Percentiles rank a stretch among this genome's conserved stretches.
These are phyloP conservation scores for Lodderomyces margitis DNA, from an alignment of 1,139 yeast species.

Conservation along the genomic window DNA sequence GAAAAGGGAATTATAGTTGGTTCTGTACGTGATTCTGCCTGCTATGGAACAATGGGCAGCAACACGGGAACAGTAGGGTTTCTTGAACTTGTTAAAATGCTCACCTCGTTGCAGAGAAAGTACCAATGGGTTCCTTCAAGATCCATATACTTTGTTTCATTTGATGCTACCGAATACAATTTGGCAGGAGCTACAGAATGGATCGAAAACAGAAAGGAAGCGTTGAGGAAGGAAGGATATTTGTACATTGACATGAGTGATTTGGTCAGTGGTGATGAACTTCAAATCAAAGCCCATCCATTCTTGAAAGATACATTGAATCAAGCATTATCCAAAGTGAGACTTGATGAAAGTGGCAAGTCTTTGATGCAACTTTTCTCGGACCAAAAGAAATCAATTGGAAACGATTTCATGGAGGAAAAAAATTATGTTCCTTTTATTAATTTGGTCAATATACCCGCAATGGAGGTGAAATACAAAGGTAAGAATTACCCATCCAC, in stretches of 20 bases:
- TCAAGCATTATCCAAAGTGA: slow-evolving; percentile 40
- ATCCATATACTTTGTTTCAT: slow-evolving; percentile 78
- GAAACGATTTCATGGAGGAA: slow-evolving; percentile 45
- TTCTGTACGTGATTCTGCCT: slow-evolving; percentile 76
- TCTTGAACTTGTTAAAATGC: slow-evolving; percentile 67
- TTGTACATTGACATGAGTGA: slow-evolving; percentile 78
- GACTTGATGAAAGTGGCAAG: slow-evolving; percentile 13
- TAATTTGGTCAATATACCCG: slow-evolving; percentile 65
- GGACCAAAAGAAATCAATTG: slow-evolving; percentile 26
- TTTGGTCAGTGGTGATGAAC: slow-evolving; percentile 60
- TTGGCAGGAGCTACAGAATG: slow-evolving; percentile 84
- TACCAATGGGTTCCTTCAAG: slow-evolving; percentile 84
- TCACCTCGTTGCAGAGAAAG: slow-evolving; percentile 63
- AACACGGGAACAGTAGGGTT: slow-evolving; percentile 75
- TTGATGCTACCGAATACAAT: slow-evolving; percentile 83
- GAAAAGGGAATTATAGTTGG: slow-evolving; percentile 78
- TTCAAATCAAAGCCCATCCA: slow-evolving; percentile 68
- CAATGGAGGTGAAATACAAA: slow-evolving; percentile 56
- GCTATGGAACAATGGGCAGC: slow-evolving; percentile 73
- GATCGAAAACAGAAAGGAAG: slow-evolving; percentile 57
- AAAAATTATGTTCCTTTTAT: slow-evolving; percentile 73
- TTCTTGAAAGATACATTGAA: slow-evolving; percentile 48
- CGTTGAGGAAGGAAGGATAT: slow-evolving; percentile 59
- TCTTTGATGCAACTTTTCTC: slow-evolving; percentile 24
- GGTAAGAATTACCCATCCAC: slow-evolving; percentile 51